These are phyloP conservation scores for Graphium sp. DNA, from an alignment of 2,329 filamentous ascomycete genomes.

Conservation along the genomic window DNA sequence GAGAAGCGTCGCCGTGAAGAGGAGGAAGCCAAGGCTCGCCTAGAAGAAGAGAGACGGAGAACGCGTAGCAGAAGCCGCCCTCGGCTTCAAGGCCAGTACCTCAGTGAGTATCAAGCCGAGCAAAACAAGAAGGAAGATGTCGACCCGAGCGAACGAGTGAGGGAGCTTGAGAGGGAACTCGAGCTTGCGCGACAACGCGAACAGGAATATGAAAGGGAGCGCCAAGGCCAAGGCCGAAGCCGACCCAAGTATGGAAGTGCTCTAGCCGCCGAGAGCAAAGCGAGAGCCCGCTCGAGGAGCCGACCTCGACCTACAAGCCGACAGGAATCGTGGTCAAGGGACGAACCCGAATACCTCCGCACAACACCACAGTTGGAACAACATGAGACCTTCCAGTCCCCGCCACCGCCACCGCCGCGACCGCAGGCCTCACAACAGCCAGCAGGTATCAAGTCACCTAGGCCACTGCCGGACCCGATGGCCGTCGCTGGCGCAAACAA, in stretches of 20 bases:
- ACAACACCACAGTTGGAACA: slow-evolving; percentile 24
- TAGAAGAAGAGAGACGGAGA: slow-evolving; percentile 49
- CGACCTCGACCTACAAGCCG: slow-evolving; percentile 26
- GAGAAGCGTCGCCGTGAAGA: slow-evolving; percentile 57
- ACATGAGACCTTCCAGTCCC: slow-evolving; percentile 17
- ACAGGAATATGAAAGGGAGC: slow-evolving; percentile 41
- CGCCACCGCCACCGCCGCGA: not conserved
- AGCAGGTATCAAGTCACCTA: slow-evolving; percentile 12
- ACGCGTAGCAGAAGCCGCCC: slow-evolving; percentile 47
- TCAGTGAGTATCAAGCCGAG: slow-evolving; percentile 73
- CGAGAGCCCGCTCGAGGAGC: slow-evolving; percentile 20
- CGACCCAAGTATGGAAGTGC: slow-evolving; percentile 1
- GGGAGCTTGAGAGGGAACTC: slow-evolving; percentile 61
- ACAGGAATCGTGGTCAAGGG: slow-evolving; percentile 45
- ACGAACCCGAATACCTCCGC: slow-evolving; percentile 47
- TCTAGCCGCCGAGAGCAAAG: slow-evolving; percentile 2
- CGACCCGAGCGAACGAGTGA: slow-evolving; percentile 29
- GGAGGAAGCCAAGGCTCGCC: slow-evolving; percentile 48
- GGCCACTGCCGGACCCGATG: too few species aligned
- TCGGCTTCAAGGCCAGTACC: slow-evolving; percentile 63
- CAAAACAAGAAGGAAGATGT: slow-evolving; percentile 26
- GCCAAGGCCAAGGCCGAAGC: slow-evolving; percentile 24
- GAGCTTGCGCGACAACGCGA: slow-evolving; percentile 46
- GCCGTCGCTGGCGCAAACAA: slow-evolving; percentile 4
- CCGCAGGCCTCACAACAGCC: slow-evolving; percentile 6